These are phyloP conservation scores for Plenodomus tracheiphilus DNA, from an alignment of 2,329 filamentous ascomycete species.

Conservation along the genomic window DNA sequence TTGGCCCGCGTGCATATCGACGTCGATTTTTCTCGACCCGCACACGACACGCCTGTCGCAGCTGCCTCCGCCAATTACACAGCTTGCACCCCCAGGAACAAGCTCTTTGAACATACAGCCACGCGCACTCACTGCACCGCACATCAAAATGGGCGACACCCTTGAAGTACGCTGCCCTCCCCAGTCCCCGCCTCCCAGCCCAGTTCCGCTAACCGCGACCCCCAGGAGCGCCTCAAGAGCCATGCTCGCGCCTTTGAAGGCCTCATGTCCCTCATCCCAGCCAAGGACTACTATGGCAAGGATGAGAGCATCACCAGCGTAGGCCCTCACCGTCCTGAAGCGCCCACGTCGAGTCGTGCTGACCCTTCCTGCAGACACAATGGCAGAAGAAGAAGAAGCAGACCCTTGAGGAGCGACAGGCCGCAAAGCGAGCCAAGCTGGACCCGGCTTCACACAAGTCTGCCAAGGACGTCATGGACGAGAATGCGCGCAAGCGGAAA, in stretches of 20 bases:
- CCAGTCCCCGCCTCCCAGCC: not conserved
- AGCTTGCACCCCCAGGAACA: constrained; percentile 3
- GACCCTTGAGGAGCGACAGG: constrained; percentile 73
- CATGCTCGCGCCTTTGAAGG: constrained; percentile 81
- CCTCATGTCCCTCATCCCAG: constrained; percentile 82
- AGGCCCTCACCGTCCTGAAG: constrained; percentile 49
- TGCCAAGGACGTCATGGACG: constrained; percentile 91
- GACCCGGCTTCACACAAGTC: constrained; percentile 89
- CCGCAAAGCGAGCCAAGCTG: constrained; percentile 78
- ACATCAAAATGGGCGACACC: constrained; percentile 42
- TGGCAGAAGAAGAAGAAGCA: constrained; percentile 97
- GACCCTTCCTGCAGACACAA: constrained; percentile 67
- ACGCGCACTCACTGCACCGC: not conserved
- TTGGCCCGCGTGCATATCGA: constrained; percentile 19
- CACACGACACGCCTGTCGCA: constrained; percentile 33
- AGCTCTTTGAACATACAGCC: not conserved
- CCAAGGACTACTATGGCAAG: constrained; percentile 87
- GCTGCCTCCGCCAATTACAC: constrained; percentile 11
- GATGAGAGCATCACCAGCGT: constrained; percentile 69
- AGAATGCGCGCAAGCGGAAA: constrained; percentile 76
- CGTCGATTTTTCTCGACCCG: constrained; percentile 25
- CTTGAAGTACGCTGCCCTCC: constrained; percentile 43
- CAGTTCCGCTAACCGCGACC: not conserved
- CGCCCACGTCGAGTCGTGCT: constrained; percentile 10
- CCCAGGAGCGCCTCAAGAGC: constrained; percentile 57